Evolutionary conservation across 768 basidiomycete genomes (phyloP), one percentile per base, ranked within the genome.

Genomic region (Cubamyces sp.): DNA sequence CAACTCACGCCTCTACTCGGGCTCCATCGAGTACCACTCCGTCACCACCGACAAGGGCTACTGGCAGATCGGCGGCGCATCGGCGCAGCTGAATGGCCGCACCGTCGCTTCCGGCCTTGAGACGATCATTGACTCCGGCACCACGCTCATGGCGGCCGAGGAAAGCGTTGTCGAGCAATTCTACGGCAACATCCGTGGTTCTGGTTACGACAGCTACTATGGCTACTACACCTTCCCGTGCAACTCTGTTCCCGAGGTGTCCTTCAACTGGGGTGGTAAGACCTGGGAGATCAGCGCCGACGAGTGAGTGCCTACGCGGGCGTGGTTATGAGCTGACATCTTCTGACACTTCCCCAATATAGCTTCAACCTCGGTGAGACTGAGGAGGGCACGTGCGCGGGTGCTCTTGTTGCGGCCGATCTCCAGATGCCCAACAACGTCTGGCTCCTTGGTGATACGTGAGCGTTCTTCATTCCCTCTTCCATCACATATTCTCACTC

Each of bases 1-100:
- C 47, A 74, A 78, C 60, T 47, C 66, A 5, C 54, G 66, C 19
- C 72, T 73, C 34, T 76, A 71, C 65, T 68, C 67, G 37, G 74
- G 75, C 3, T 28, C 42, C 3, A 69, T 78, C 59, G 71, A 69
- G 45, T 79, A 73, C 66, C 64, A 74, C 25, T 60, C 69, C 0
- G 65, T 78, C 56, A 56, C 47, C 26, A 37, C 49, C 12, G 34
- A 48, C 12, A 15, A 21, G 8, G 69, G 65, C 8, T 73, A 53
- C 65, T 74, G 73, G 73, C 68, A 74, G 57, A 61, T 70, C 48
- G 46, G 50, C 18, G 42, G 53, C 28, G 69, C 55, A 16, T 48
- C 50, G 23, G 52, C 60, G 37, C 30, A 47, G 18, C 61, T 71
- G 14, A 62, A 62, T 28, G 56, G 57, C 21, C 57, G 40, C 30